These are phyloP conservation scores for Phaseolus coccineus DNA, from an alignment of 331 rosid genomes.

Conservation along the genomic window DNA sequence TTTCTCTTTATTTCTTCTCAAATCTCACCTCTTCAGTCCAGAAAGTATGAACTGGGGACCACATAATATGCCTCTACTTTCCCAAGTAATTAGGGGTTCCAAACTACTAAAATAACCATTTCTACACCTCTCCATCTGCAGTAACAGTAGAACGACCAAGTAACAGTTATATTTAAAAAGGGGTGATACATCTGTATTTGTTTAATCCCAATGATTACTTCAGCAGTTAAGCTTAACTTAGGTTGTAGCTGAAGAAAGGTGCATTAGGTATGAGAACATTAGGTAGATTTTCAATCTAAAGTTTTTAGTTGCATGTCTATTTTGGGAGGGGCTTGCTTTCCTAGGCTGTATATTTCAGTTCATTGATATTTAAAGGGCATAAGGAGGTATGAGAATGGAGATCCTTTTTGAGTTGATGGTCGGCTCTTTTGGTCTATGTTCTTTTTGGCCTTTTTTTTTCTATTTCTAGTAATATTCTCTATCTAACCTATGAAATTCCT, in stretches of 20 bases:
- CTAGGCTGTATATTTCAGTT: background rate
- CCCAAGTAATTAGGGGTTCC: too few species aligned
- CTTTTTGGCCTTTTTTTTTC: background rate
- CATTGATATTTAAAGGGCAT: background rate
- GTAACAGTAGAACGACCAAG: background rate
- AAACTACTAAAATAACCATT: too few species aligned
- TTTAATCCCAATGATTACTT: constrained; percentile 2
- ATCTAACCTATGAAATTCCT: constrained; percentile 24
- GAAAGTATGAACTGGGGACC: too few species aligned
- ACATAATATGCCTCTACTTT: too few species aligned
- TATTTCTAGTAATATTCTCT: background rate
- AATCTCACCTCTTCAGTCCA: too few species aligned
- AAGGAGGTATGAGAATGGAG: background rate
- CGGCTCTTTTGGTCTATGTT: background rate
- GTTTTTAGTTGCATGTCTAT: background rate
- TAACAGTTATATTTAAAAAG: constrained; percentile 8
- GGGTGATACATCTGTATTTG: background rate
- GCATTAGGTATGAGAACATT: constrained; percentile 14
- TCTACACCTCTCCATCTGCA: too few species aligned
- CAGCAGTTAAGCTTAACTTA: constrained; percentile 8
- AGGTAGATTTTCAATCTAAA: constrained; percentile 1
- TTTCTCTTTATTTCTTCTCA: too few species aligned
- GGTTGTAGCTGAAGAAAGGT: constrained; percentile 24
- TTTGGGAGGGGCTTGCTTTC: background rate
- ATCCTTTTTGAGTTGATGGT: constrained; percentile 4